Conservation (phyloP, 1,139 yeast species). For the Candida sanyaensis region DNA sequence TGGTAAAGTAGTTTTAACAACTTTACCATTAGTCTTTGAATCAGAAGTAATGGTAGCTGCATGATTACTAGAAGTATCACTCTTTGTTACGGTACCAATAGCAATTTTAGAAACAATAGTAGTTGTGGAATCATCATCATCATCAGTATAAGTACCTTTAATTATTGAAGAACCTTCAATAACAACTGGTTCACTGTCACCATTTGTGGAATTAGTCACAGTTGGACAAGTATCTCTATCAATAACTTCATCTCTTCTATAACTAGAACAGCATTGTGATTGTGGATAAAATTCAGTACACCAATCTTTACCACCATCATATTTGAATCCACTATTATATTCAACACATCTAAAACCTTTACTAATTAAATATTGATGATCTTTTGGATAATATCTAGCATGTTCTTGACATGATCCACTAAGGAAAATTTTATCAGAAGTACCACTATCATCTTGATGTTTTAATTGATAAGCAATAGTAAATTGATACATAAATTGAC, state of each 20-base stretch:
- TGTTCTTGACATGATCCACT: slow-evolving; percentile 22
- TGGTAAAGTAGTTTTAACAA: neutral
- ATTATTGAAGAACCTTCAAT: neutral
- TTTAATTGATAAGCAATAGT: slow-evolving; percentile 21
- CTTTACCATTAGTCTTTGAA: neutral
- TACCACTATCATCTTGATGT: slow-evolving; percentile 13
- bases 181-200: neutral
- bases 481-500: slow-evolving; percentile 23
- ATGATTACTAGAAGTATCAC: neutral
- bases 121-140: neutral
- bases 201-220: neutral
- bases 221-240: slow-evolving; percentile 19
- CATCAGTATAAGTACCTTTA: neutral
- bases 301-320: slow-evolving; percentile 24
- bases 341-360: slow-evolving; percentile 23
- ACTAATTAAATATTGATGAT: slow-evolving; percentile 13
- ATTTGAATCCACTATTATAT: slow-evolving; percentile 22
- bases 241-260: slow-evolving; percentile 17
- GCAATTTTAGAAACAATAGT: neutral
- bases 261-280: slow-evolving; percentile 18
- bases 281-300: slow-evolving; percentile 20
- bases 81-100: neutral
- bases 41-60: neutral
- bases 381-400: slow-evolving; percentile 17
- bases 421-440: slow-evolving; percentile 22